Evolutionary conservation across 495 filamentous ascomycete genomes (phyloP), one percentile per base, ranked within the genome.

Genomic region (Margaritispora aquatica): DNA sequence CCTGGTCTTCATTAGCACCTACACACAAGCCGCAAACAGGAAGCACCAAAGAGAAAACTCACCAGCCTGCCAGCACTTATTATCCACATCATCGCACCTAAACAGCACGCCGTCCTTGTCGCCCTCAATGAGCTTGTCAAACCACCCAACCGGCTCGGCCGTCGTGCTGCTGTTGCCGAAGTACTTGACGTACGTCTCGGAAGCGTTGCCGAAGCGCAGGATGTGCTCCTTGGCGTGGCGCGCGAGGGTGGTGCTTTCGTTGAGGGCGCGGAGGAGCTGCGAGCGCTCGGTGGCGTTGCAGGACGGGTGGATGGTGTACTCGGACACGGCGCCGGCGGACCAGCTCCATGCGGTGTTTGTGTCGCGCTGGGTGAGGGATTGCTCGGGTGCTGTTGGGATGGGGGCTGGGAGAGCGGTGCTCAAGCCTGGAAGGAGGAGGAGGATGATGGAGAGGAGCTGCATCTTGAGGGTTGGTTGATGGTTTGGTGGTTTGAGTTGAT

Each of bases 61-160:
- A 77, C 76, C 75, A 48, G 75, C 74, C 38, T 77, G 67, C 2
- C 64, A 65, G 56, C 80, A 85, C 69, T 85, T 84, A 0, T 72
- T 66, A 59, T 86, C 83, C 0, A 77, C 72, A 57, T 85, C 77
- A 59, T 86, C 83, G 58, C 82, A 84, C 10, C 81, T 74, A 61
- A 84, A 83, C 13, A 79, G 62, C 15, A 80, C 71, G 15, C 71
- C 69, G 5, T 66, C 63, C n/a, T 74, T 74, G 41, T 81, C 73
- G 0, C 72, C 79, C 48, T 68, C 72, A 61, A 78, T 68, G 24
- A 84, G 70, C 34, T 74, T 69, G 36, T 80, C 76, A 63, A 72
- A 82, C 69, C 77, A 78, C 4, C 81, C 82, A 51, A 82, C 70
- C 3, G 75, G 72, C 54, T 76, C 74, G 24, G 75, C 73, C 2